phyloP scores from a whole-genome alignment of 176 grass and related monocot genomes.

The Rhynchospora pubera region DNA sequence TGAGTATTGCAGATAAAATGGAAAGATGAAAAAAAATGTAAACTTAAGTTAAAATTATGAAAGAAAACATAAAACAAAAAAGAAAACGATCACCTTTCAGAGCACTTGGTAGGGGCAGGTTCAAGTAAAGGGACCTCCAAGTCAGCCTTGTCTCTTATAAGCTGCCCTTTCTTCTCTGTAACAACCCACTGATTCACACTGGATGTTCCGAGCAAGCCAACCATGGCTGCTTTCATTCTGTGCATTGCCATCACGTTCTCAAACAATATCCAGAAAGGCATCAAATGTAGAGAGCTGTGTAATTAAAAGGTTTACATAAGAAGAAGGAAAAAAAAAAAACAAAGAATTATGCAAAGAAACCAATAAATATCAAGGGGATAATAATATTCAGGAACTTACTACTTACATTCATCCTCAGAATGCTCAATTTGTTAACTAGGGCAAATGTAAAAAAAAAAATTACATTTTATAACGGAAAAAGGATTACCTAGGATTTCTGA shows the following conservation, averaged over 20 bases:
- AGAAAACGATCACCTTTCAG: constrained; percentile 40
- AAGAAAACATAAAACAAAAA: background rate
- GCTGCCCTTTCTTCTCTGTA: constrained; percentile 49
- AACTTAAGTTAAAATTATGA: background rate
- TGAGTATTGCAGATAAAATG: background rate
- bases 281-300: constrained; percentile 50
- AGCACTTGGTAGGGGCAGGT: constrained; percentile 35
- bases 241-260: constrained; percentile 79
- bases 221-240: constrained; percentile 44
- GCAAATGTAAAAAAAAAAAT: background rate
- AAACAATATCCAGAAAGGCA: constrained; percentile 55
- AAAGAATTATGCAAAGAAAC: background rate
- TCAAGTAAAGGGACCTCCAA: constrained; percentile 28
- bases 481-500: constrained; percentile 49
- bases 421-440: background rate
- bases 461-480: background rate
- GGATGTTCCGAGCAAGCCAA: constrained; percentile 38
- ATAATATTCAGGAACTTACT: background rate
- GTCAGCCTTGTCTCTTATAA: constrained; percentile 28
- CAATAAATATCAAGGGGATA: background rate
- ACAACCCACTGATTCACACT: constrained; percentile 63
- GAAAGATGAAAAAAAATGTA: background rate
- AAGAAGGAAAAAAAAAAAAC: background rate
- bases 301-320: background rate
- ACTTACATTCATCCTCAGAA: background rate